These are phyloP conservation scores for Cercis canadensis DNA, from an alignment of 306 rosid genomes.

Conservation along the genomic window DNA sequence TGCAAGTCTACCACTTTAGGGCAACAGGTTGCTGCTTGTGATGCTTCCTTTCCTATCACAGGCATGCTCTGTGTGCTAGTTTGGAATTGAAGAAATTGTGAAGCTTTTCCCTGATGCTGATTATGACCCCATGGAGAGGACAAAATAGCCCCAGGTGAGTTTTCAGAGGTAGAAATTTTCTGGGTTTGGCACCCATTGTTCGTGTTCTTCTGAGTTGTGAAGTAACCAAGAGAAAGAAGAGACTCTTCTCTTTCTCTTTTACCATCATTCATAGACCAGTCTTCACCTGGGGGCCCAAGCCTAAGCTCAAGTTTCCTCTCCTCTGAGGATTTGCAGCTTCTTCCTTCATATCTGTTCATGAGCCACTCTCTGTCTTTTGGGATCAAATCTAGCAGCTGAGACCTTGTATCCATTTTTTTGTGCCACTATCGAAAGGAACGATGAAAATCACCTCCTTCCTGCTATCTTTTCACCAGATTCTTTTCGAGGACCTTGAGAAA, in stretches of 20 bases:
- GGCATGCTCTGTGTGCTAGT: slow-evolving; percentile 49
- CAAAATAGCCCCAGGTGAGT: slow-evolving; percentile 19
- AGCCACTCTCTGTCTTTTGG: slow-evolving; percentile 63
- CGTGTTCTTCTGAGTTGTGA: slow-evolving; percentile 29
- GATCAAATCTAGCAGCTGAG: slow-evolving; percentile 72
- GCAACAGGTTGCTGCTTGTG: slow-evolving; percentile 49
- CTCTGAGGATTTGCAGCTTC: slow-evolving; percentile 56
- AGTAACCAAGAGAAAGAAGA: slow-evolving; percentile 58
- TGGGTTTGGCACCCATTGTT: slow-evolving; percentile 45
- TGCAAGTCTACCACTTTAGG: slow-evolving; percentile 60
- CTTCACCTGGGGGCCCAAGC: slow-evolving; percentile 90
- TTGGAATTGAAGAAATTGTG: slow-evolving; percentile 55
- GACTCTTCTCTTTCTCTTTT: slow-evolving; percentile 49
- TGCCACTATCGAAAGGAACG: slow-evolving; percentile 5
- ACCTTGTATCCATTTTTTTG: slow-evolving; percentile 57
- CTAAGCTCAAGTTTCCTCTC: slow-evolving; percentile 81
- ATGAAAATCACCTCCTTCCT: slow-evolving; percentile 7
- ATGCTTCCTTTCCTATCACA: slow-evolving; percentile 45
- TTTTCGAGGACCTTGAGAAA: too few species aligned
- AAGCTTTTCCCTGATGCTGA: slow-evolving; percentile 44
- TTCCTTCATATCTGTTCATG: slow-evolving; percentile 42
- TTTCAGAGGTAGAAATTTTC: slow-evolving; percentile 39
- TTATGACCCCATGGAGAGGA: slow-evolving; percentile 52
- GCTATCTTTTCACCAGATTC: too few species aligned
- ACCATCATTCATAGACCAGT: slow-evolving; percentile 54